Evolutionary conservation across 805 yeast genomes (phyloP), one percentile per base, ranked within the genome.

Genomic region (Komagataella pastoris): DNA sequence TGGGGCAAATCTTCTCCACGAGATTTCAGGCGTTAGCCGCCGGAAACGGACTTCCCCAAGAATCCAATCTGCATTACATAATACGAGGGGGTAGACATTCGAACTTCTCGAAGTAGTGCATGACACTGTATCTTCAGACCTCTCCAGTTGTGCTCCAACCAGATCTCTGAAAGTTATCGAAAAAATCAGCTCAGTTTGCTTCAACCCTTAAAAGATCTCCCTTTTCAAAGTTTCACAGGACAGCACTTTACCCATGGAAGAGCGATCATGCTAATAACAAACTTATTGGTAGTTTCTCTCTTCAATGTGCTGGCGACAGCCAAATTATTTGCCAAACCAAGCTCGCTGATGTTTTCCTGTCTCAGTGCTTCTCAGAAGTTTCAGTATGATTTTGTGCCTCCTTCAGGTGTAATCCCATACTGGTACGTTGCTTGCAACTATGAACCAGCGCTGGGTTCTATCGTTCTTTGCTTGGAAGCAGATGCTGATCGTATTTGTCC

Each of bases 391-490:
- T 61, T 30, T 30, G 21, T 12, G 7, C n/a, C 54, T 1, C 57
- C 57, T 4, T 44, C 46, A n/a, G 24, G 24, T 6, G 17, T 47
- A 7, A 57, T 49, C 48, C 21, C 47, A 10, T 61, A 57, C 19
- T 63, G 65, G 63, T 51, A 47, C 24, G 55, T 61, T 3, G 40
- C 52, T 14, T 63, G 67, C 52, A 50, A 47, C 17, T 60, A 62
- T 50, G 61, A 58, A 47, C 67, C 67, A 1, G 47, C 58, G 3
- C 24, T 56, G 23, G 64, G 63, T 0, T 60, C 65, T 1, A 18
- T 59, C 14, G 48, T 60, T n/a, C 12, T 55, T 3, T 63, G 67
- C 51, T 55, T 61, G 24, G 48, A 57, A n/a, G 59, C 59, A 8
- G 18, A 48, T 18, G 47, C 19, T 2, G 50, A 48, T 2, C 17